These are phyloP conservation scores for Penicillium malachiteum DNA, from an alignment of 495 filamentous ascomycete species.

Conservation along the genomic window DNA sequence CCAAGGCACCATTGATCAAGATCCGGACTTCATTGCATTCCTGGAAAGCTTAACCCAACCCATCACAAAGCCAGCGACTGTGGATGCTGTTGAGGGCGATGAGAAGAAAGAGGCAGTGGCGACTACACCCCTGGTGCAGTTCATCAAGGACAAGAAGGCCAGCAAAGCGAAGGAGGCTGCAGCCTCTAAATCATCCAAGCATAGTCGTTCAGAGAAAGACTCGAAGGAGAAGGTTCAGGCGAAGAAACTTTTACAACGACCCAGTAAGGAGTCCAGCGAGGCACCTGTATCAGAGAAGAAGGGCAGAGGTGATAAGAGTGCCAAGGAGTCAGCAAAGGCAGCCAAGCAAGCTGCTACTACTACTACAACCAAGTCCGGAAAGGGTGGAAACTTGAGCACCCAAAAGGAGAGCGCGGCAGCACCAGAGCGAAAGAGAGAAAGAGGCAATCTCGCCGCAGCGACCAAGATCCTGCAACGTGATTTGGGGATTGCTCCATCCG, in stretches of 20 bases:
- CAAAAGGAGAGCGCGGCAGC: constrained; percentile 33
- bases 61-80: constrained; percentile 50
- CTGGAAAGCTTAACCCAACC: constrained; percentile 84
- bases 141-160: constrained; percentile 84
- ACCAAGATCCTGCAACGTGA: constrained; percentile 88
- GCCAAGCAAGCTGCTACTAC: constrained; percentile 69
- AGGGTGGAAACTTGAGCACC: constrained; percentile 29
- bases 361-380: constrained; percentile 32
- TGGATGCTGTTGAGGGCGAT: constrained; percentile 52
- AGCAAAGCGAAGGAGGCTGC: constrained; percentile 72
- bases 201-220: constrained; percentile 59
- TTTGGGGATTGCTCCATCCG: constrained; percentile 71
- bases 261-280: constrained; percentile 44
- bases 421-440: constrained; percentile 56
- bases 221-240: constrained; percentile 55
- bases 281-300: constrained; percentile 46
- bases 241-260: constrained; percentile 45
- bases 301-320: constrained; percentile 56
- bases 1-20: constrained; percentile 93
- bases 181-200: constrained; percentile 56
- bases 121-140: constrained; percentile 88
- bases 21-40: constrained; percentile 91
- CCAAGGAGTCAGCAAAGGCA: constrained; percentile 77
- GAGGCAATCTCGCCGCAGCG: constrained; percentile 71
- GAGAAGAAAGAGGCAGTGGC: constrained; percentile 64